These are phyloP conservation scores for Arthrobotrys sinensis DNA, from an alignment of 2,329 filamentous ascomycete genomes.

Conservation along the genomic window DNA sequence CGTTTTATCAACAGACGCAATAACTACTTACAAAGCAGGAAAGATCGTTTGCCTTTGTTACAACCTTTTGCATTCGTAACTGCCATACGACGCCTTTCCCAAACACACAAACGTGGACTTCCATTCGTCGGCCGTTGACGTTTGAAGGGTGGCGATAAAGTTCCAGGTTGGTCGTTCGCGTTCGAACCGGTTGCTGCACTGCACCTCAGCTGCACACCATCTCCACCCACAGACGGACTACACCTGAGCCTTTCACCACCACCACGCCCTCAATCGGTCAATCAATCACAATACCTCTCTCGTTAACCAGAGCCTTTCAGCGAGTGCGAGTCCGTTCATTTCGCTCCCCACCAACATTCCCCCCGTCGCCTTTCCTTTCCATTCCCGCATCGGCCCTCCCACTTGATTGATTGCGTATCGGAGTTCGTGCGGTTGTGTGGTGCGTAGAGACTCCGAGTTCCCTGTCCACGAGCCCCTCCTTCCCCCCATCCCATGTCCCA, in stretches of 20 bases:
- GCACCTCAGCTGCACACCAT: constrained; percentile 37
- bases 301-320: constrained; percentile 30
- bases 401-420: constrained; percentile 52
- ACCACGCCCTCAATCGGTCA: not conserved
- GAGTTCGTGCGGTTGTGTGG: constrained; percentile 59
- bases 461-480: constrained; percentile 59
- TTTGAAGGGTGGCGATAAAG: constrained; percentile 54
- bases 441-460: constrained; percentile 57
- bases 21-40: constrained; percentile 10
- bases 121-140: constrained; percentile 31
- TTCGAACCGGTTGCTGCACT: constrained; percentile 26
- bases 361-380: constrained; percentile 54
- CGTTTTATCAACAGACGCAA: constrained; percentile 1
- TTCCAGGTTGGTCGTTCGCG: constrained; percentile 45
- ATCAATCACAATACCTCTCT: constrained; percentile 27
- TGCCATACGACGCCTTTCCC: constrained; percentile 8
- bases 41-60: constrained; percentile 1
- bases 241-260: constrained; percentile 28
- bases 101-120: constrained; percentile 4
- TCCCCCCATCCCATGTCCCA: constrained; percentile 16
- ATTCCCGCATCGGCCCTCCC: constrained; percentile 57
- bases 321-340: constrained; percentile 41
- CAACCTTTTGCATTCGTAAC: constrained; percentile 26
- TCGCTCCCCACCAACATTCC: constrained; percentile 28
- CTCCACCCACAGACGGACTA: constrained; percentile 23